Conservation (phyloP, 768 basidiomycete genomes). For the Naganishia randhawae region DNA sequence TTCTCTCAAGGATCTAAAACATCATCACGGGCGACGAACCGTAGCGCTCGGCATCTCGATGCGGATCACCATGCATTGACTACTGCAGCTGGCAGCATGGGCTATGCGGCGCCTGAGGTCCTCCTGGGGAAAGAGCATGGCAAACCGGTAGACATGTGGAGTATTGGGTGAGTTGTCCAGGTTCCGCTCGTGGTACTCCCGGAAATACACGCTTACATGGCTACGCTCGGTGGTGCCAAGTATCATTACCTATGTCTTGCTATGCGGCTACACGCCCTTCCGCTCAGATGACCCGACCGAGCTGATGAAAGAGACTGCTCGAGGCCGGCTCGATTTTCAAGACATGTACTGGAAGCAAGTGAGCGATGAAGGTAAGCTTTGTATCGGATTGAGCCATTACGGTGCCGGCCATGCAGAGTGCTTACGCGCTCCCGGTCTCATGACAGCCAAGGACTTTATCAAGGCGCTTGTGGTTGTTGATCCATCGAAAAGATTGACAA, state of each 20-base stretch:
- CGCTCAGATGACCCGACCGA: conserved; percentile 72
- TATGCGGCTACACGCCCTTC: conserved; percentile 95
- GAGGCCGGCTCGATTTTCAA: conserved; percentile 82
- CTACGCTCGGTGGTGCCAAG: conserved; percentile 54
- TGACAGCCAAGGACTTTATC: conserved; percentile 87
- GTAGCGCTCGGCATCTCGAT: conserved; percentile 53
- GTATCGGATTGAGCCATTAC: conserved; percentile 9
- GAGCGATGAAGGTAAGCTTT: conserved; percentile 63
- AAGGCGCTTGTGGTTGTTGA: conserved; percentile 66
- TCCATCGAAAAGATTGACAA: conserved; percentile 67
- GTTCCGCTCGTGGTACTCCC: neutral
- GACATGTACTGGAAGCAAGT: conserved; percentile 92
- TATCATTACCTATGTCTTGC: conserved; percentile 87
- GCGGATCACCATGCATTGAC: conserved; percentile 41
- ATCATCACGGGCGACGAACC: neutral
- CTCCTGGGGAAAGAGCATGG: conserved; percentile 72
- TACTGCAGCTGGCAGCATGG: conserved; percentile 57
- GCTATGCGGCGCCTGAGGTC: conserved; percentile 76
- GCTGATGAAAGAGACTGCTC: conserved; percentile 77
- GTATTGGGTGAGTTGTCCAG: conserved; percentile 64
- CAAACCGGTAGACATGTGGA: conserved; percentile 91
- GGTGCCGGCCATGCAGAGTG: too few species aligned
- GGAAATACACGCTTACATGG: neutral
- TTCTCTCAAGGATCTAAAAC: too few species aligned
- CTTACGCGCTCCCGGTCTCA: neutral